Evolutionary conservation across 2,329 filamentous ascomycete genomes (phyloP).

Genomic region (Ilyonectria robusta): DNA sequence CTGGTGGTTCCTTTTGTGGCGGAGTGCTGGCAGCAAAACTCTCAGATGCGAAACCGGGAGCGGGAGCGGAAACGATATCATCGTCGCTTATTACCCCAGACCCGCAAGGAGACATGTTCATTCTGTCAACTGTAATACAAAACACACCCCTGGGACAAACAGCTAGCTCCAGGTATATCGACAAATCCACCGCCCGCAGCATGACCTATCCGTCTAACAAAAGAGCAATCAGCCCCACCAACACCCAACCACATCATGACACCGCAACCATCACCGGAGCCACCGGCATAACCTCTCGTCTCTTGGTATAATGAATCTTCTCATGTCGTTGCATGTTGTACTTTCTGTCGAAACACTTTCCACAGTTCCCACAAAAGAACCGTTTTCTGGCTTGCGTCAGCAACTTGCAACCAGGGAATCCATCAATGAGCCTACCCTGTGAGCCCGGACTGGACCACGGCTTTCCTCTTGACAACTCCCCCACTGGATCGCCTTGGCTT

Average conservation of each 20-base stretch:
- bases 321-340: conserved; percentile 18
- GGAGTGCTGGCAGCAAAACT: background rate
- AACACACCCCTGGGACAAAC: background rate
- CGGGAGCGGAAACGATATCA: background rate
- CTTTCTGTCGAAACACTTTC: background rate
- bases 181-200: background rate
- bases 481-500: background rate
- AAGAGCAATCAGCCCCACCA: background rate
- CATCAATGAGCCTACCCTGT: background rate
- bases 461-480: background rate
- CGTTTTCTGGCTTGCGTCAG: background rate
- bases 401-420: background rate
- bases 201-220: background rate
- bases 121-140: background rate
- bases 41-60: background rate
- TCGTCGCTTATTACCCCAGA: background rate
- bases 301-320: background rate
- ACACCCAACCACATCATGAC: background rate
- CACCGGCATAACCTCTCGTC: background rate
- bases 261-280: background rate
- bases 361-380: conserved; percentile 4
- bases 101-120: background rate
- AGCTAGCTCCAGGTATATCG: background rate
- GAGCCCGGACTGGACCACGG: background rate
- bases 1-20: background rate